Evolutionary conservation across 805 yeast genomes (phyloP), one percentile per base, ranked within the genome.

Genomic region (Candida hungchunana): DNA sequence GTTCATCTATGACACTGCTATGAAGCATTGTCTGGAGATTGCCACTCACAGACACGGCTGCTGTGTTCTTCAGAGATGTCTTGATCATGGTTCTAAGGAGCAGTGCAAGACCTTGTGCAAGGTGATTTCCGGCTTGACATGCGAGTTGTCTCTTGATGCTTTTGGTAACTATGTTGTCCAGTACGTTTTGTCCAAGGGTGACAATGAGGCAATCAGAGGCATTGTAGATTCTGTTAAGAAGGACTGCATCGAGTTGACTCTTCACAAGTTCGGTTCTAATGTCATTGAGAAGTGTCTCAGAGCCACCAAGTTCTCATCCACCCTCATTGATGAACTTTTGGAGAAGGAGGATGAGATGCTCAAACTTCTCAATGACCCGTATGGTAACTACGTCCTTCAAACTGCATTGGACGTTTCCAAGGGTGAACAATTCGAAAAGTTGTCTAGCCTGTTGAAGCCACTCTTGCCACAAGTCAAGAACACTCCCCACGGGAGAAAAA

Each of bases 41-140:
- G 95, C 96, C 5, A 87, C 94, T 31, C 97, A 93, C 55, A 76
- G 96, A 54, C 97, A 93, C 56, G 98, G 97, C 6, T 93, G 98
- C 64, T 90, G 97, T 62, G 97, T 90, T 18, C 68, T 90, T 39
- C 98, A 90, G 63, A 75, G 97, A 51, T 89, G 97, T 60, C 72
- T 93, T 50, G 97, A 93, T 60, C 85, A 82, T 59, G 97, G 97
- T 4, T 73, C 79, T 16, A 62, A 63, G 4, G 68, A 62, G 26
- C 97, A 93, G 60, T 73, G 87, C 38, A 67, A 69, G 44, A 77
- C 73, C 41, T 68, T 93, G 37, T 79, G 87, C 17, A 56, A 69
- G 18, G 75, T 74, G 44, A 80, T 90, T 29, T 83, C 93, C 15
- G 69, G 69, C 34, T 69, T 79, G 51, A 78, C 94, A 25, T 71